Evolutionary conservation across 441 rosid genomes (phyloP).

Genomic region (Jatropha podagrica): DNA sequence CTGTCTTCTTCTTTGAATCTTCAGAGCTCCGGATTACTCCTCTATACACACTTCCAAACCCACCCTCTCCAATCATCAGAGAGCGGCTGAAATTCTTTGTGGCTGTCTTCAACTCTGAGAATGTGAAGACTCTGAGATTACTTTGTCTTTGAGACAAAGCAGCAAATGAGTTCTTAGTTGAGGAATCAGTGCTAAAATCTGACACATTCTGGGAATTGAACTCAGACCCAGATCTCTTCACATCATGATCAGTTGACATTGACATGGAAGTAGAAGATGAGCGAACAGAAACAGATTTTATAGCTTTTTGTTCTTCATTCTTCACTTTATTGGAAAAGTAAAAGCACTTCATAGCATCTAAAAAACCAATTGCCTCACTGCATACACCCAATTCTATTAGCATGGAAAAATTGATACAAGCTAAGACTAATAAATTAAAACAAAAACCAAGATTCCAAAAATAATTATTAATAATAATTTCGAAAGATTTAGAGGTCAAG

Average conservation of each 20-base stretch:
- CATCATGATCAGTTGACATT: conserved; percentile 41
- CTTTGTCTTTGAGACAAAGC: conserved; percentile 65
- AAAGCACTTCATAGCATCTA: conserved; percentile 64
- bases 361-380: conserved; percentile 33
- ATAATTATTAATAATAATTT: background rate
- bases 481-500: background rate
- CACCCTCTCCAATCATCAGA: conserved; percentile 88
- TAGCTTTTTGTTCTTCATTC: conserved; percentile 40
- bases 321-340: conserved; percentile 43
- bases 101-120: conserved; percentile 65
- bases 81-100: conserved; percentile 74
- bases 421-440: background rate
- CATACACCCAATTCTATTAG: conserved; percentile 11
- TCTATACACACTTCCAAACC: conserved; percentile 85
- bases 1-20: conserved; percentile 44
- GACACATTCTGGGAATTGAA: conserved; percentile 61
- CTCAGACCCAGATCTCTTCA: conserved; percentile 63
- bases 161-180: conserved; percentile 57
- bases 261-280: conserved; percentile 38
- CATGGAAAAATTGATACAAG: background rate
- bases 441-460: background rate
- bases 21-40: conserved; percentile 70
- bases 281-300: conserved; percentile 46
- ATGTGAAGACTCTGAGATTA: conserved; percentile 64
- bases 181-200: conserved; percentile 61